phyloP scores from a whole-genome alignment of 257 asterid species.

The Ajuga chamaepitys region DNA sequence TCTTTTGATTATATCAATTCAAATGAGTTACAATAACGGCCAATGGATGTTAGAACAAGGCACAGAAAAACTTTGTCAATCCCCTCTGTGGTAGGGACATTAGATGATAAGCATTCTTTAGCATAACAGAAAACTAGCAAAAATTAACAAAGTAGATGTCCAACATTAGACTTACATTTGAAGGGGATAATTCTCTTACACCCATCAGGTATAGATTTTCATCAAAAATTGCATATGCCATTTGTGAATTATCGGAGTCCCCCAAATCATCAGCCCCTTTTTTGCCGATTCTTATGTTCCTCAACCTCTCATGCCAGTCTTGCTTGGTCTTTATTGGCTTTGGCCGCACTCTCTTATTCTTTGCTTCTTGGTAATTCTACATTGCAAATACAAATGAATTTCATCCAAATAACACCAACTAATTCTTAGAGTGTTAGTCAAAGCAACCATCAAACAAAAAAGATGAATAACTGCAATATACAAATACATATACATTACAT shows the following conservation, averaged over 20 bases:
- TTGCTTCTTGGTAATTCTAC: conserved; percentile 45
- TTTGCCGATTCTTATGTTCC: conserved; percentile 65
- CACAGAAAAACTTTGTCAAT: background rate
- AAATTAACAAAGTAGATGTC: background rate
- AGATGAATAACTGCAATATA: background rate
- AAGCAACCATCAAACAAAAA: conserved; percentile 12
- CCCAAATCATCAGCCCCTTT: conserved; percentile 52
- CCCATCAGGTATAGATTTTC: conserved; percentile 66
- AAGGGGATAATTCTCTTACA: conserved; percentile 46
- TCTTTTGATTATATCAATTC: background rate
- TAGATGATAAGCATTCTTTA: conserved; percentile 1
- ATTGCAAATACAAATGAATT: conserved; percentile 15
- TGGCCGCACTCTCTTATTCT: conserved; percentile 47
- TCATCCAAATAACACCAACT: background rate
- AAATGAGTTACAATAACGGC: background rate
- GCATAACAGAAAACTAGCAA: background rate
- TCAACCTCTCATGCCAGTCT: conserved; percentile 84
- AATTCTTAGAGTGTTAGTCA: background rate
- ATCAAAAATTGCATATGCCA: conserved; percentile 86
- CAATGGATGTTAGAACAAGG: conserved; percentile 3
- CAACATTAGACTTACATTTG: conserved; percentile 41
- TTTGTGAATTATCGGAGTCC: conserved; percentile 54
- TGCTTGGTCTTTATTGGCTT: conserved; percentile 67
- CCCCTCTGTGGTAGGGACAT: background rate
- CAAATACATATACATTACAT: background rate